Conservation (phyloP, 805 yeast genomes). For the Metschnikowia continentalis region DNA sequence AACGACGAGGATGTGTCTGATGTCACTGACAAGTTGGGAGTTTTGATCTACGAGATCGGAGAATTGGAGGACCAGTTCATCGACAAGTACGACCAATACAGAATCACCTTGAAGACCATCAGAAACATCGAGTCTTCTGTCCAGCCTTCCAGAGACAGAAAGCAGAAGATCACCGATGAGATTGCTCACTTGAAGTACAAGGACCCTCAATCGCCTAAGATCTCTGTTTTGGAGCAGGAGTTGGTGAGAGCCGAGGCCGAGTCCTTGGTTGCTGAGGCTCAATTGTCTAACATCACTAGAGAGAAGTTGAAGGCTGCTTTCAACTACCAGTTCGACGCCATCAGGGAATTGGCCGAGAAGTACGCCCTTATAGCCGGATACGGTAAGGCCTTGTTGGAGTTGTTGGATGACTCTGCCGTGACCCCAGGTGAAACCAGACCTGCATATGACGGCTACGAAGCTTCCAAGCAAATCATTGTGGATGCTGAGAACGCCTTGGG, state of each 20-base stretch:
- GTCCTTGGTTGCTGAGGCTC: conserved; percentile 98
- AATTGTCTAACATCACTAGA: conserved; percentile 95
- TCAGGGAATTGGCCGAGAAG: conserved; percentile 93
- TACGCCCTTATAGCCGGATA: conserved; percentile 96
- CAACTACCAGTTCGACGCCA: conserved; percentile 93
- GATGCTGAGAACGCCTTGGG: conserved; percentile 96
- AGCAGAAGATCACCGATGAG: conserved; percentile 95
- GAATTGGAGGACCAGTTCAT: conserved; percentile 97
- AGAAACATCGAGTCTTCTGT: conserved; percentile 97
- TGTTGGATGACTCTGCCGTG: conserved; percentile 93
- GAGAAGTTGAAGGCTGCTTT: conserved; percentile 97
- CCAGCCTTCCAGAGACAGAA: conserved; percentile 97
- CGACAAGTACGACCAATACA: conserved; percentile 97
- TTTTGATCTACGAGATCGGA: conserved; percentile 90
- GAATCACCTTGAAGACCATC: conserved; percentile 89
- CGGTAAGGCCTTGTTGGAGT: conserved; percentile 95
- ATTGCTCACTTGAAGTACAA: conserved; percentile 97
- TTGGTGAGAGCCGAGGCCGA: conserved; percentile 99
- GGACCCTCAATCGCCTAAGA: conserved; percentile 97
- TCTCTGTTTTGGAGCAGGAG: conserved; percentile 94
- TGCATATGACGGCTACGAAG: conserved; percentile 97
- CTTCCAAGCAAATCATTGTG: conserved; percentile 94
- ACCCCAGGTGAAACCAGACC: conserved; percentile 99
- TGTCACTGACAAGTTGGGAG: conserved; percentile 96
- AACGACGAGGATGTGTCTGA: conserved; percentile 97